These are phyloP conservation scores for Arthonia radiata DNA, from an alignment of 495 filamentous ascomycete genomes.

Conservation along the genomic window DNA sequence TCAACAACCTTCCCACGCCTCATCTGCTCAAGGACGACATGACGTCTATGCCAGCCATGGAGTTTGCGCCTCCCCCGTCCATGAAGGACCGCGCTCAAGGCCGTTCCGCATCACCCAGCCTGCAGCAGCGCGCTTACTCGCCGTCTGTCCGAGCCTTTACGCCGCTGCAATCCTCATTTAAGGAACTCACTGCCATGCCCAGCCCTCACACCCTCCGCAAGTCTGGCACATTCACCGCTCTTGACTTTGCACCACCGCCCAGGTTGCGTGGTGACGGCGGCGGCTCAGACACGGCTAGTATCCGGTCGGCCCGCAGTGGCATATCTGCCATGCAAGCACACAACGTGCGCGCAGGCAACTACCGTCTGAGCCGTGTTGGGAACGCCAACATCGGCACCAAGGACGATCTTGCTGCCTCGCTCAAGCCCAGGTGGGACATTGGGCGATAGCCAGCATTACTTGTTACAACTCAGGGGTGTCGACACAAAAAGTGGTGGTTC, in stretches of 20 bases:
- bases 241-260: constrained; percentile 88
- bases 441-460: constrained; percentile 10
- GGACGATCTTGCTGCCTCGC: constrained; percentile 36
- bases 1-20: constrained; percentile 61
- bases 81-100: constrained; percentile 44
- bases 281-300: too few species aligned
- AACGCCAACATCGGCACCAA: constrained; percentile 60
- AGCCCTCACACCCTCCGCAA: constrained; percentile 77
- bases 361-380: constrained; percentile 70
- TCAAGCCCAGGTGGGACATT: constrained; percentile 67
- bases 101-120: constrained; percentile 50
- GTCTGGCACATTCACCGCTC: constrained; percentile 63
- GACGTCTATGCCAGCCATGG: constrained; percentile 43
- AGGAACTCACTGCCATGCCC: constrained; percentile 64
- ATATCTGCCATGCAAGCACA: constrained; percentile 44
- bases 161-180: constrained; percentile 59
- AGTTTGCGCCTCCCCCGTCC: constrained; percentile 62
- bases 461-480: too few species aligned
- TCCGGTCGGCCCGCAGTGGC: too few species aligned
- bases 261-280: constrained; percentile 52
- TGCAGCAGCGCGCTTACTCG: constrained; percentile 51
- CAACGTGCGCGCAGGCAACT: constrained; percentile 70
- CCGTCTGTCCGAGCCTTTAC: constrained; percentile 42
- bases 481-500: too few species aligned
- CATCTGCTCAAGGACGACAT: constrained; percentile 68